Conservation (phyloP, 306 rosid genomes). For the Dalbergia oliveri region DNA sequence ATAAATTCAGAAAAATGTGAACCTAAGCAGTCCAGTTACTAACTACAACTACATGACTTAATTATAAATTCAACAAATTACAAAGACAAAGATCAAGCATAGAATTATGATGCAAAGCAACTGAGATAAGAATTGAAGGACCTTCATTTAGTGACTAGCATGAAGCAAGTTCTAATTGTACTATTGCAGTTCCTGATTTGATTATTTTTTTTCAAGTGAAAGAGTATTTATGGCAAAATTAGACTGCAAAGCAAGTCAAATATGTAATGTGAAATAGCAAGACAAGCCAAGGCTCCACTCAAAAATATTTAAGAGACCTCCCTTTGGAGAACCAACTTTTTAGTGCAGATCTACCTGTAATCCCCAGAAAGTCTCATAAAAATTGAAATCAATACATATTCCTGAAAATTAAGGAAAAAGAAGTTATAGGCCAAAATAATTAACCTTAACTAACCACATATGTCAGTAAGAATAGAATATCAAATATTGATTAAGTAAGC, state of each 20-base stretch:
- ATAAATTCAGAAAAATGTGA: background rate
- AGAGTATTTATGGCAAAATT: background rate
- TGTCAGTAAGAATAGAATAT: constrained; percentile 34
- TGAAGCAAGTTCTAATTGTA: too few species aligned
- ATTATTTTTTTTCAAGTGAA: background rate
- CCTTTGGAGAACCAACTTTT: constrained; percentile 39
- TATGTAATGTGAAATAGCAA: constrained; percentile 23
- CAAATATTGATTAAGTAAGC: background rate
- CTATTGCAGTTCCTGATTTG: background rate
- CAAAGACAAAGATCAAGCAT: background rate
- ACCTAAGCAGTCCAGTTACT: background rate
- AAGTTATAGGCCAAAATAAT: constrained; percentile 28
- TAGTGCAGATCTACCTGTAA: constrained; percentile 71
- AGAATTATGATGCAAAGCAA: constrained; percentile 16
- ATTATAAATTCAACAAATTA: background rate
- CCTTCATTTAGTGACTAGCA: too few species aligned
- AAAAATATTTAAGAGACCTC: constrained; percentile 19
- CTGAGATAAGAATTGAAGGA: background rate
- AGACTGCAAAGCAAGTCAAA: constrained; percentile 8
- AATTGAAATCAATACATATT: constrained; percentile 95
- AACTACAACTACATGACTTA: background rate
- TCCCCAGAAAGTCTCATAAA: constrained; percentile 97
- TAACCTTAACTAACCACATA: background rate
- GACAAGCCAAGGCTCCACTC: constrained; percentile 14
- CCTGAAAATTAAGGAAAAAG: constrained; percentile 62